Conservation (phyloP, 1,139 yeast species). For the Scheffersomyces illinoinensis region DNA sequence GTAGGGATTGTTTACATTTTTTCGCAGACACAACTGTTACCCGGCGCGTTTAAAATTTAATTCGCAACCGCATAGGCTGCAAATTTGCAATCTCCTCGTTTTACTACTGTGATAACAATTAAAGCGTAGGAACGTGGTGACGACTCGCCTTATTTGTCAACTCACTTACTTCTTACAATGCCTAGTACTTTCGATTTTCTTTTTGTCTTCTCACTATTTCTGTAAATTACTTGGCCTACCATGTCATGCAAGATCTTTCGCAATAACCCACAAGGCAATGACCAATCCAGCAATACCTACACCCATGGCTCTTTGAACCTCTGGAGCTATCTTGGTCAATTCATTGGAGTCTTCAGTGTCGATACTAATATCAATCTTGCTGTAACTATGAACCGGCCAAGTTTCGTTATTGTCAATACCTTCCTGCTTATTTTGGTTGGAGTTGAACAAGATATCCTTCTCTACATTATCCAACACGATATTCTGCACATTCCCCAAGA, state of each 20-base stretch:
- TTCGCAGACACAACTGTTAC: background rate
- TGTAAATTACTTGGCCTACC: background rate
- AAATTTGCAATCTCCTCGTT: too few species aligned
- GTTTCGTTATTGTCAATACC: background rate
- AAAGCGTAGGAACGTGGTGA: background rate
- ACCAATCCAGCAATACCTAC: conserved; percentile 1
- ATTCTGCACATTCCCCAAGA: conserved; percentile 90
- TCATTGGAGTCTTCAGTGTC: background rate
- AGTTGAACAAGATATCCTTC: conserved; percentile 39
- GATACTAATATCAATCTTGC: background rate
- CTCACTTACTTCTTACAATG: background rate
- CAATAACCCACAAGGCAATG: conserved; percentile 5
- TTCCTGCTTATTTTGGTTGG: conserved; percentile 27
- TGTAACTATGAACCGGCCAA: background rate
- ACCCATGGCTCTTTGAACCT: background rate
- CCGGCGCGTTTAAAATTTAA: background rate
- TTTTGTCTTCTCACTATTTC: background rate
- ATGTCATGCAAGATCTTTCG: background rate
- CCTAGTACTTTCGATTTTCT: background rate
- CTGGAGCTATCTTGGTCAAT: background rate
- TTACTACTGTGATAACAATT: too few species aligned
- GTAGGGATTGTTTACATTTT: background rate
- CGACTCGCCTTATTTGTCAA: background rate
- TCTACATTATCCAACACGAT: conserved; percentile 67
- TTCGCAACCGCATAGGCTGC: background rate